A percentile compares a stretch with the other conserved stretches of the same genome.
Conservation (phyloP, 139 green algal genomes). For the Chlorella sp. region DNA sequence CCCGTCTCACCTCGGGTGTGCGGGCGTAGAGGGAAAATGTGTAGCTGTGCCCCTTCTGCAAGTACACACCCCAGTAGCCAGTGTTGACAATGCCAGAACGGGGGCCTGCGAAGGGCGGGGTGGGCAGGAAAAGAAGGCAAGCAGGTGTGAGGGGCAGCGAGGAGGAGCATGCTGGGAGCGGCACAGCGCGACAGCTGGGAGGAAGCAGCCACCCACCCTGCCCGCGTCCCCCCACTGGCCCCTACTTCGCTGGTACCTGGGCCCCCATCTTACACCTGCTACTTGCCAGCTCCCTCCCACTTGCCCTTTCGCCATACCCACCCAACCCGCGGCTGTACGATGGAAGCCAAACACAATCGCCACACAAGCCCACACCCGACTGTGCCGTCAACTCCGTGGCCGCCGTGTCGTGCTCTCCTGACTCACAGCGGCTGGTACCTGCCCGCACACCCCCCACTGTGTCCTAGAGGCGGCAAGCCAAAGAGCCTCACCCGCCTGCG, state of each 20-base stretch:
- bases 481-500: neutral
- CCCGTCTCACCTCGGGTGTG: neutral
- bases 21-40: constrained; percentile 38
- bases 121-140: neutral
- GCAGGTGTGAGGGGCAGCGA: no score
- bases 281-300: no score
- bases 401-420: constrained; percentile 9
- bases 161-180: no score
- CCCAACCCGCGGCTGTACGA: neutral
- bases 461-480: no score
- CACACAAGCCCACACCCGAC: neutral
- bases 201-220: no score
- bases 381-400: constrained; percentile 20
- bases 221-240: no score
- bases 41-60: constrained; percentile 31
- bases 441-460: no score
- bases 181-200: no score
- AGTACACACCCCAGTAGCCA: constrained; percentile 50
- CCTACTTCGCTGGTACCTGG: no score
- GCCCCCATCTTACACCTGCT: no score
- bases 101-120: neutral
- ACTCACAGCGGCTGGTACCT: no score
- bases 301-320: neutral
- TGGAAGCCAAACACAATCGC: neutral
- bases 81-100: constrained; percentile 44